Base-by-base conservation (phyloP, 2,329 filamentous ascomycete species). In the Rosellinia necatrix region DNA sequence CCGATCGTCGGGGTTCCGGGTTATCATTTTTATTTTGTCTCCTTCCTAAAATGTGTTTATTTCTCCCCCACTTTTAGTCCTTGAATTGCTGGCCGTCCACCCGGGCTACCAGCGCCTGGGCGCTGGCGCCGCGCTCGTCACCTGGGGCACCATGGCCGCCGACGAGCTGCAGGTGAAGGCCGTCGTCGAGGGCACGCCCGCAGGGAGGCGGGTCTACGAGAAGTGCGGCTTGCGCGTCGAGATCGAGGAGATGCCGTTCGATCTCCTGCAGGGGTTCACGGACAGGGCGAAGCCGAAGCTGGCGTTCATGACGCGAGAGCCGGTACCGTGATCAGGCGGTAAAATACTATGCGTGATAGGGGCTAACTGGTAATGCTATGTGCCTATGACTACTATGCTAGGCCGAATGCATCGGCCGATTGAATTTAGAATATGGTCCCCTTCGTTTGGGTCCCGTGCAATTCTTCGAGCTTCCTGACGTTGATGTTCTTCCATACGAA, bases 221-320 rank as follows among this genome's bases (percentile, higher is more conserved):
- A 59, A 65, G 37, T 63, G 64, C 19, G 64, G 66, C 3, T 24
- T 68, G 1, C 50, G 9, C n/a, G 24, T 53, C 7, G 51, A 66
- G 24, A 63, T 67, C 9, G 66, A 66, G 9, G 56, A 62, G 19
- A 68, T 67, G 57, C 8, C 6, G 2, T 67, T 68, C 30, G 58
- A 64, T 12, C 21, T 44, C 7, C 64, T 60, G 9, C 54, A 64
- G 13, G 54, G 61, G 32, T 68, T 66, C 7, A 8, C 35, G 5
- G 44, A 13, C 4, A 61, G 59, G 30, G 47, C 17, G 8, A 64
- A 58, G 25, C 62, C 65, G 7, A 54, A 54, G 19, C 49, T 67
- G 12, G 27, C 49, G 32, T 68, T 65, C 7, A 53, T 67, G 61
- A 49, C 48, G 9, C 53, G 61, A 53, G 59, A 63, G 4, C 62